Evolutionary conservation across 1,284 basidiomycete genomes (phyloP).

Genomic region (Omphalotus olearius): DNA sequence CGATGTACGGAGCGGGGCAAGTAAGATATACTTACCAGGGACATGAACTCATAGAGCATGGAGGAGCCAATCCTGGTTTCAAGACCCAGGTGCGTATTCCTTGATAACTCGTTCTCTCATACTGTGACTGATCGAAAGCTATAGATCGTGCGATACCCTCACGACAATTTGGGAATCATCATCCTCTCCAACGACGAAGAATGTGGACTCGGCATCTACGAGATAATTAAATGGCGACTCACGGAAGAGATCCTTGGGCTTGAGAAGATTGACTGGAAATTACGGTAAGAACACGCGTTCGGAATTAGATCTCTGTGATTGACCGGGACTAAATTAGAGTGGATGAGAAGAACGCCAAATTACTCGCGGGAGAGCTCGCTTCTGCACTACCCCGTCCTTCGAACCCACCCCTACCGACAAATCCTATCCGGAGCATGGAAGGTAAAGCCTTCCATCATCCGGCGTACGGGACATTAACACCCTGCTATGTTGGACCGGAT

Average conservation of each 20-base stretch:
- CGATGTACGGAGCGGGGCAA: conserved; percentile 41
- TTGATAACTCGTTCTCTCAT: not conserved
- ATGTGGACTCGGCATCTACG: conserved; percentile 26
- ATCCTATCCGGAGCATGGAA: conserved; percentile 7
- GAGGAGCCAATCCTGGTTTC: conserved; percentile 37
- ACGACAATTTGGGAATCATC: conserved; percentile 36
- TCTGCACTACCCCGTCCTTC: conserved; percentile 21
- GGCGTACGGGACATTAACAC: conserved; percentile 28
- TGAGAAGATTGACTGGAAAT: conserved; percentile 29
- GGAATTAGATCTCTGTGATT: not conserved
- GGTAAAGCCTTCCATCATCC: conserved; percentile 25
- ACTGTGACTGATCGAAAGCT: conserved; percentile 13
- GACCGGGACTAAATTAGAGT: conserved; percentile 18
- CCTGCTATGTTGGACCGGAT: conserved; percentile 21
- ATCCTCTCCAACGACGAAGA: conserved; percentile 41
- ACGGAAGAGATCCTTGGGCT: conserved; percentile 30
- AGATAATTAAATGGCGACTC: conserved; percentile 31
- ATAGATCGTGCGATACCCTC: conserved; percentile 31
- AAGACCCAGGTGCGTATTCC: conserved; percentile 27
- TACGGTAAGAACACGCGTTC: conserved; percentile 15
- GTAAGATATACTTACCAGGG: conserved; percentile 33
- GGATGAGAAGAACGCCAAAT: conserved; percentile 19
- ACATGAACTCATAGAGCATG: conserved; percentile 37
- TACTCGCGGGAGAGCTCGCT: conserved; percentile 16
- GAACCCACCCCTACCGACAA: conserved; percentile 16